Percentiles rank a stretch among this genome's conserved stretches.
Conservation (phyloP, 2,329 filamentous ascomycete genomes). For the Trichoderma pleuroti region DNA sequence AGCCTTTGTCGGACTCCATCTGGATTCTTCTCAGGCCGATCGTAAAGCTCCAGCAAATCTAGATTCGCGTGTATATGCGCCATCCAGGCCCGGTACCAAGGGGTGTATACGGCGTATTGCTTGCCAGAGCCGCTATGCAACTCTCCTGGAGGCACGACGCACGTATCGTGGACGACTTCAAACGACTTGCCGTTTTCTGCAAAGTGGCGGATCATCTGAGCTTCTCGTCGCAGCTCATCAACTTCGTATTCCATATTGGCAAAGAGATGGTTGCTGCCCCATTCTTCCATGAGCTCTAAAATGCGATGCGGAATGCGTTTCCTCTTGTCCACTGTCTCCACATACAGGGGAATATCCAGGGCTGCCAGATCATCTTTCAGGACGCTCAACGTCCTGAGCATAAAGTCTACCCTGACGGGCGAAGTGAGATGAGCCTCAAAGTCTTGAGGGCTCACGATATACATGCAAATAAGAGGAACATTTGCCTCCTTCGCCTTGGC, state of each 20-base stretch:
- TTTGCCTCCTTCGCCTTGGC: constrained; percentile 61
- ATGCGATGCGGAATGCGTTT: constrained; percentile 59
- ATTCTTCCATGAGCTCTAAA: constrained; percentile 62
- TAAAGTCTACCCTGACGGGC: constrained; percentile 74
- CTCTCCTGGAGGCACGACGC: constrained; percentile 71
- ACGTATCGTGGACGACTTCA: constrained; percentile 74
- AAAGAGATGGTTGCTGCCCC: constrained; percentile 72
- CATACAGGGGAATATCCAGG: constrained; percentile 72
- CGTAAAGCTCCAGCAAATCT: constrained; percentile 60
- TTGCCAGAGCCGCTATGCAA: constrained; percentile 65
- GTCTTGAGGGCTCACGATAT: constrained; percentile 78
- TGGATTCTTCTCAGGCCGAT: constrained; percentile 42
- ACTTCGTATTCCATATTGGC: constrained; percentile 90
- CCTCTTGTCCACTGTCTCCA: constrained; percentile 67
- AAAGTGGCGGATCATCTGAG: constrained; percentile 58
- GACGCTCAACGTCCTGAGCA: constrained; percentile 65
- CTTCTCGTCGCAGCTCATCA: constrained; percentile 79
- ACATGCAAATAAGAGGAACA: constrained; percentile 71
- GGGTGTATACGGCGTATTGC: constrained; percentile 80
- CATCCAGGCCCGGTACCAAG: constrained; percentile 78
- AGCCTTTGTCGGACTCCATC: constrained; percentile 41
- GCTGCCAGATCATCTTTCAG: constrained; percentile 64
- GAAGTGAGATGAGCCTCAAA: constrained; percentile 75
- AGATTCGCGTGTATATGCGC: constrained; percentile 67
- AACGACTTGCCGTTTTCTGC: constrained; percentile 64